Base-by-base conservation (phyloP, 2,329 filamentous ascomycete species). In the Macrophomina tecta region DNA sequence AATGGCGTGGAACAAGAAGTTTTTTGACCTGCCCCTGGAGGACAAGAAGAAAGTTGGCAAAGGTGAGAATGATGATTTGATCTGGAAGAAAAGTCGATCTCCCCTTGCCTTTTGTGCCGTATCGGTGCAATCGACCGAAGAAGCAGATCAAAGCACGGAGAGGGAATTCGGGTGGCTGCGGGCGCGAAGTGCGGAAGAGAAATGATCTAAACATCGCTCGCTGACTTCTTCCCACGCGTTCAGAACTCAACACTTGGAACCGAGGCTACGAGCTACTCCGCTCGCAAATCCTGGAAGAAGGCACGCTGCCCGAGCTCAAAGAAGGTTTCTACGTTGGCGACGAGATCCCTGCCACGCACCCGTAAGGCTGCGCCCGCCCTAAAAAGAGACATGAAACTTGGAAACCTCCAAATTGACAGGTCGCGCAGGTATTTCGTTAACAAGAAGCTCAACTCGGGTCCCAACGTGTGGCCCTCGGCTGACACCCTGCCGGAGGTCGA, bases 261-360 rank as follows among this genome's bases (percentile, higher is more conserved):
- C 77, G 80, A 36, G 81, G 81, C 60, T 82, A 82, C 69, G 81
- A 82, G 66, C 71, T 79, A 32, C 72, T 82, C 16, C 75, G 76
- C 23, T 80, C 77, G 5, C 80, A 82, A 67, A 80, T 81, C 65
- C 73, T 82, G 9, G 80, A 82, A 70, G 71, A 73, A 40, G 80
- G 79, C 34, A 79, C 79, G 28, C 72, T 76, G 3, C 80, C 80
- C 2, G 81, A 83, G 38, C 73, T 81, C 4, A 82, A 82, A 68
- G 80, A 82, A 67, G 80, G 80, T 0, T 77, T 78, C 36, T 81
- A 80, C 69, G 79, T 83, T 38, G 79, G 80, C 65, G 76, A 79
- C 52, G 80, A 82, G 56, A 78, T 82, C 30, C 69, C 78, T 1
- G 71, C 70, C 40, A 72, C 77, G 5, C 78, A 81, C 62, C 77